Conservation (phyloP, 495 filamentous ascomycete genomes). For the Hypomontagnella submonticulosa region DNA sequence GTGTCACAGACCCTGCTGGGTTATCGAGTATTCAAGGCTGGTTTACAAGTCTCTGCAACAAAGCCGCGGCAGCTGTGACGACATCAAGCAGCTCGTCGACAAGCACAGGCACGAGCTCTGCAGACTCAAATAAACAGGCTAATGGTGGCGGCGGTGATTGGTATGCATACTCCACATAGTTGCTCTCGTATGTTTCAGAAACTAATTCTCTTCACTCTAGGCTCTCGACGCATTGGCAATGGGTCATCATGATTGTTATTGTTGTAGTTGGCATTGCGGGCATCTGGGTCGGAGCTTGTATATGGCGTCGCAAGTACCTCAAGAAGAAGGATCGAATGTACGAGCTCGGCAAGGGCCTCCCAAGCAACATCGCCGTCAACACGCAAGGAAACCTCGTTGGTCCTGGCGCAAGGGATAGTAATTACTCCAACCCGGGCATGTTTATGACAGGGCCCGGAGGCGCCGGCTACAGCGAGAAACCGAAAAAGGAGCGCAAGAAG, state of each 20-base stretch:
- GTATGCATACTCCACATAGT: constrained; percentile 24
- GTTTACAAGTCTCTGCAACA: constrained; percentile 60
- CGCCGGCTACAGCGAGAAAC: constrained; percentile 38
- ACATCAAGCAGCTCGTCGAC: constrained; percentile 37
- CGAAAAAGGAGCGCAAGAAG: constrained; percentile 55
- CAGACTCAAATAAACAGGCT: constrained; percentile 13
- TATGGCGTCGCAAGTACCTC: constrained; percentile 63
- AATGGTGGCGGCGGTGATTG: constrained; percentile 42
- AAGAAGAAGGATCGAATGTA: constrained; percentile 62
- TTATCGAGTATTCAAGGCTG: constrained; percentile 58
- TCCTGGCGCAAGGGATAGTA: constrained; percentile 44
- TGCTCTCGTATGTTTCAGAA: neutral
- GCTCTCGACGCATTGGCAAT: constrained; percentile 63
- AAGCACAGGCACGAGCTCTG: constrained; percentile 34
- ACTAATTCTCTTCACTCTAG: constrained; percentile 45
- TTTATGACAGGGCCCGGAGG: constrained; percentile 47
- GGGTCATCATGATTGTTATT: constrained; percentile 67
- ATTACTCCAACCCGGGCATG: constrained; percentile 38
- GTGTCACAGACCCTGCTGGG: constrained; percentile 48
- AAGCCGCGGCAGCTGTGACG: constrained; percentile 40
- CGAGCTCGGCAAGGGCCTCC: constrained; percentile 56
- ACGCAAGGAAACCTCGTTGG: constrained; percentile 49
- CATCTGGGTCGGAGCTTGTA: constrained; percentile 64
- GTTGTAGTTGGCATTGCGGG: constrained; percentile 62
- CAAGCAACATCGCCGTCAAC: constrained; percentile 46